Base-by-base conservation (phyloP, 176 grass and related monocot genomes). In the Olyra latifolia region DNA sequence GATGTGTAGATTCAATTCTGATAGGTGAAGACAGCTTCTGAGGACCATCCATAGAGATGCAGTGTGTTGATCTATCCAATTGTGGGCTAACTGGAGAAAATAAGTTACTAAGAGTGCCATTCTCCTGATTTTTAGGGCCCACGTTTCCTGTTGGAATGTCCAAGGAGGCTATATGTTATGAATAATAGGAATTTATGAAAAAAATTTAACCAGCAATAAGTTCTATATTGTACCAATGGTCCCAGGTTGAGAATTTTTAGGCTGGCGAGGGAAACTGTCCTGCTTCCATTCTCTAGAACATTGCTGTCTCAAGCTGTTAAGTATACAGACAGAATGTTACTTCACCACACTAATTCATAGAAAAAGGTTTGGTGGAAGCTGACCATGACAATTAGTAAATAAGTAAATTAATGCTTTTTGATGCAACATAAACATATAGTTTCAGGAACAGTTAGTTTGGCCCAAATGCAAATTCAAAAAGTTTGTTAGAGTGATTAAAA, bases 21-120 rank as follows among this genome's bases (percentile, higher is more conserved):
- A 85, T 83, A 87, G 91, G 87, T 2, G 78, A 85, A 6, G 91
- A 84, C 74, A 87, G 15, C 58, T 87, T 90, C 55, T 87, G 85
- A 57, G 84, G 17, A 24, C 72, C 46, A 58, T 42, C 65, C 45
- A 71, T 48, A 62, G 62, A 75, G 44, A 82, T 75, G 30, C 61
- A 67, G 58, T 82, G 72, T 40, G 77, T 59, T 76, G 83, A 70
- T 63, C 69, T 72, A 50, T 89, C 83, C 28, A 83, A 20, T 15
- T 78, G 62, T 19, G 47, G 10, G 66, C 47, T 71, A 84, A 50
- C 77, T 55, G 87, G 62, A 66, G 84, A 85, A 85, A 90, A 87
- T 78, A 75, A 72, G 80, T 76, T 38, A 63, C 67, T 48, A 49
- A 61, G 7, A 43, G 23, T 23, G 9, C 76, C 32, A 25, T 67